Percentiles rank a stretch among this genome's conserved stretches.
These are phyloP conservation scores for Climacium dendroides DNA, from an alignment of 225 moss, liverwort and hornwort genomes.

Conservation along the genomic window DNA sequence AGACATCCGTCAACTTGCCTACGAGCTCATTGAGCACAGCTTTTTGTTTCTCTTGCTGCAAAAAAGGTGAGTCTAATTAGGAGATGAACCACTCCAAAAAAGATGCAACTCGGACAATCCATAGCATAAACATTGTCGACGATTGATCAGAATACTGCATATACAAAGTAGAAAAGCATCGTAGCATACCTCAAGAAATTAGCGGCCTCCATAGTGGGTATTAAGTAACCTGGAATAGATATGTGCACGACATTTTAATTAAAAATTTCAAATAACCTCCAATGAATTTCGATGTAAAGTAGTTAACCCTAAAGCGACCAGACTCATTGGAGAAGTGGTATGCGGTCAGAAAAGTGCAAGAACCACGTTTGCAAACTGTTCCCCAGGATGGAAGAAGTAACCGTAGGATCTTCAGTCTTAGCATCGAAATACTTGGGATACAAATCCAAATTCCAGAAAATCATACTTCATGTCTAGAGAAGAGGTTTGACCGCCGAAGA, in stretches of 20 bases:
- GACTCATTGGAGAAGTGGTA: too few species aligned
- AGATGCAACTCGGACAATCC: not conserved
- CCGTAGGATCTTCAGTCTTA: too few species aligned
- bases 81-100: not conserved
- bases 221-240: not conserved
- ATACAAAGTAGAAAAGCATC: not conserved
- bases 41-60: slow-evolving; percentile 97
- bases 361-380: too few species aligned
- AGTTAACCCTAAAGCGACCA: too few species aligned
- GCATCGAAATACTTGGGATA: too few species aligned
- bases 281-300: not conserved
- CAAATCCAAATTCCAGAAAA: too few species aligned
- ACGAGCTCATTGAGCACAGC: slow-evolving; percentile 96
- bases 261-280: not conserved
- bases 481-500: too few species aligned
- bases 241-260: not conserved
- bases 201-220: slow-evolving; percentile 18
- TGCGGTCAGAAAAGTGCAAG: too few species aligned
- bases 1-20: slow-evolving; percentile 91
- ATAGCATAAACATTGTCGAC: not conserved
- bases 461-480: too few species aligned
- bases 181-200: slow-evolving; percentile 34
- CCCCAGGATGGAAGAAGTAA: too few species aligned
- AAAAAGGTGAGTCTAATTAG: not conserved
- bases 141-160: not conserved